Evolutionary conservation across 2,329 filamentous ascomycete genomes (phyloP), one percentile per base, ranked within the genome.

Genomic region (Ascochyta clinopodiicola): DNA sequence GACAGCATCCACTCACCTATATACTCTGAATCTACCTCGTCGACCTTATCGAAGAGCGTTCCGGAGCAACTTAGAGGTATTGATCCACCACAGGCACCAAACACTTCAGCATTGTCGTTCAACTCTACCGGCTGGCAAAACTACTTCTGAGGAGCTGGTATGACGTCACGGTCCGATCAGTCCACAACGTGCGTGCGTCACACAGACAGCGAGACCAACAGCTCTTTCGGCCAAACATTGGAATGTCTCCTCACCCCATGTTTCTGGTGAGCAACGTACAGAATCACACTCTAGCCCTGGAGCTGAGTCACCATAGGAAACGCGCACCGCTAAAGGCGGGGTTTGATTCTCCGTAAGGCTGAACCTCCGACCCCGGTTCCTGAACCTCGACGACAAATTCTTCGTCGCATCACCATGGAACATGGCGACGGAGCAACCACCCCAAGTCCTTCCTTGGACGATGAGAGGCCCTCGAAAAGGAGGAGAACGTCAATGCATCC

Each of bases 401-500:
- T 24, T 36, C 17, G 19, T 25, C 22, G 4, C 31, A 53, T 27
- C 35, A 29, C 9, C 8, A 64, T 62, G 57, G 52, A 59, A 12
- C 45, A 59, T 44, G 40, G 32, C 32, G 54, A 50, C 44, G 34
- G 51, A 39, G 38, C 40, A 31, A 29, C 38, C 25, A 51, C 27
- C 15, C 49, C 51, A 15, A 46, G 40, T 36, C 22, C 10, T 15
- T 8, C 27, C 15, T 5, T 37, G 42, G 42, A 50, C 2, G 42
- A 49, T 34, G 52, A 45, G 24, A 56, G 57, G 21, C 50, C 59
- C 19, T 40, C 46, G 2, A 63, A 68, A 32, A 64, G 61, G 36
- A 57, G 44, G 36, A 61, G 61, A 29, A 61, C 44, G 24, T 62
- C 53, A 24, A 39, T 42, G 40, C 64, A 56, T 13, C 64, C 61